These are phyloP conservation scores for Paraphoma sp. DNA, from an alignment of 2,329 filamentous ascomycete species.

Conservation along the genomic window DNA sequence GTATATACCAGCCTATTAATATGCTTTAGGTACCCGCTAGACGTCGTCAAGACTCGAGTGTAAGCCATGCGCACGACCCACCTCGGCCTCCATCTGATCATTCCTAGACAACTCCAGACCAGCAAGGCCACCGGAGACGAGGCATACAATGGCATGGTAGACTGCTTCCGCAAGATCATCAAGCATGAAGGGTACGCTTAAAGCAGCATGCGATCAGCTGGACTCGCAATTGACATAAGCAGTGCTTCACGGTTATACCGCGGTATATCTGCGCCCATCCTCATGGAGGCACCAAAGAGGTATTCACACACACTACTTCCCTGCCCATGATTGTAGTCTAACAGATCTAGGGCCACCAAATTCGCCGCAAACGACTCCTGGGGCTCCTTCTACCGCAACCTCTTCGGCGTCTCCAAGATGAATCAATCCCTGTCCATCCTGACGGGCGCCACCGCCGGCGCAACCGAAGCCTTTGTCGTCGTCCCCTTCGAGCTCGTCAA, in stretches of 20 bases:
- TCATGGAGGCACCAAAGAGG: slow-evolving; percentile 96
- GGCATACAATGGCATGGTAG: slow-evolving; percentile 93
- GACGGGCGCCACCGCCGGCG: slow-evolving; percentile 92
- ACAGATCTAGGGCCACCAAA: slow-evolving; percentile 77
- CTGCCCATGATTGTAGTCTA: not conserved
- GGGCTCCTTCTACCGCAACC: slow-evolving; percentile 89
- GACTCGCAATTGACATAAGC: slow-evolving; percentile 19
- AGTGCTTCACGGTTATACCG: slow-evolving; percentile 92
- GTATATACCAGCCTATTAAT: slow-evolving; percentile 2
- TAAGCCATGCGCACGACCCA: slow-evolving; percentile 57
- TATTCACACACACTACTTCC: slow-evolving; percentile 20
- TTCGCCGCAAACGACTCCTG: slow-evolving; percentile 99
- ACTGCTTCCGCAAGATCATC: slow-evolving; percentile 98
- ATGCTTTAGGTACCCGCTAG: slow-evolving; percentile 87
- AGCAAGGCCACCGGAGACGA: slow-evolving; percentile 76
- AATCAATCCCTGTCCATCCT: slow-evolving; percentile 90
- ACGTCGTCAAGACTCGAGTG: slow-evolving; percentile 98
- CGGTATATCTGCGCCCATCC: slow-evolving; percentile 91
- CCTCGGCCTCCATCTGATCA: slow-evolving; percentile 27
- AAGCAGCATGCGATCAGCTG: not conserved
- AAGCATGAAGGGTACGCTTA: slow-evolving; percentile 83
- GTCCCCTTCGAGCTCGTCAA: slow-evolving; percentile 99
- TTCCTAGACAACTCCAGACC: slow-evolving; percentile 81
- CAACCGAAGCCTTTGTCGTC: slow-evolving; percentile 94
- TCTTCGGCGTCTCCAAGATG: slow-evolving; percentile 86